Percentiles rank a stretch among this genome's conserved stretches.
Evolutionary conservation across 1,139 yeast genomes (phyloP).

Genomic region (Suhomyces anneliseae): DNA sequence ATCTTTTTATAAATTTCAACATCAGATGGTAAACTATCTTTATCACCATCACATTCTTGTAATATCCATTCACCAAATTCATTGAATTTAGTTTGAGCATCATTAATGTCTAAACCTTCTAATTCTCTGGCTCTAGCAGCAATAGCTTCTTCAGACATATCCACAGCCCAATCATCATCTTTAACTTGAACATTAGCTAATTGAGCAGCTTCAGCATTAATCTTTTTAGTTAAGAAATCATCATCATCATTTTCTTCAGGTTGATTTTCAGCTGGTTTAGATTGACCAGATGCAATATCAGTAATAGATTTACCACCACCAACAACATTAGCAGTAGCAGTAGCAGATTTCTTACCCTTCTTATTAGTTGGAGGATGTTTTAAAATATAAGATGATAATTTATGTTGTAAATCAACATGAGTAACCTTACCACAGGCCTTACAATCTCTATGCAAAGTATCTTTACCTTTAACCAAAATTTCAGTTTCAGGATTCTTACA

Average conservation of each 20-base stretch:
- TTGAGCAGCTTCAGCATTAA: constrained; percentile 81
- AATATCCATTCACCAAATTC: constrained; percentile 91
- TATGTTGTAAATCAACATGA: constrained; percentile 80
- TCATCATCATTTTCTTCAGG: constrained; percentile 49
- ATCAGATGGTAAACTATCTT: constrained; percentile 68
- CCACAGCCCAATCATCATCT: constrained; percentile 98
- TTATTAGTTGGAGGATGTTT: constrained; percentile 84
- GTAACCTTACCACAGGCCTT: constrained; percentile 97
- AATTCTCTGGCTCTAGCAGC: constrained; percentile 88
- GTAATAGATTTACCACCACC: constrained; percentile 84
- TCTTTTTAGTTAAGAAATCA: constrained; percentile 74
- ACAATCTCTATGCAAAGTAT: constrained; percentile 83
- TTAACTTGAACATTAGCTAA: constrained; percentile 62
- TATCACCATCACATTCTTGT: constrained; percentile 50
- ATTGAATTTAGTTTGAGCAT: constrained; percentile 53
- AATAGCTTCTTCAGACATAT: constrained; percentile 95
- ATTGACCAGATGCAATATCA: constrained; percentile 68
- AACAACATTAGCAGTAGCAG: constrained; percentile 88
- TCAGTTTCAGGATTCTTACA: constrained; percentile 99
- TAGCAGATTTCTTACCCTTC: constrained; percentile 70
- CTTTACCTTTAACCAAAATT: constrained; percentile 76
- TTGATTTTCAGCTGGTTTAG: constrained; percentile 35
- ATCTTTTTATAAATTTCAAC: constrained; percentile 92
- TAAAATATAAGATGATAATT: constrained; percentile 78
- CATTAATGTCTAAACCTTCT: constrained; percentile 56